Evolutionary conservation across 192 early-diverging fungal species (phyloP), one percentile per base, ranked within the genome.

Genomic region (Umbelopsis sp.): DNA sequence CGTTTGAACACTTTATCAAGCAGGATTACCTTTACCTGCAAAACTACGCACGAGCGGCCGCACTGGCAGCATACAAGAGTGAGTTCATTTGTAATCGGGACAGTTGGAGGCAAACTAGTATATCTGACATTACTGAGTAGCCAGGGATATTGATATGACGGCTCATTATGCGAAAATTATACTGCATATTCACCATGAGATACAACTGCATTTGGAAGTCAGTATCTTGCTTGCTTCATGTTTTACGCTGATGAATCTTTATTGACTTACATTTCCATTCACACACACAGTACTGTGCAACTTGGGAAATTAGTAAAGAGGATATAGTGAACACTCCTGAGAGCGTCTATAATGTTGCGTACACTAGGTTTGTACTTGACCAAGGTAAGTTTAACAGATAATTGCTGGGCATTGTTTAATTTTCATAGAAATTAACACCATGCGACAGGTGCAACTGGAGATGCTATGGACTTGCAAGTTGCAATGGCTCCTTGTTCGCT

Each of bases 401-500:
- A 11, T 5, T 6, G 38, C 12, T 32, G 11, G 21, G 11, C 44
- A 20, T 3, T 22, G 12, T 45, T 50, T 17, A 29, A 26, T 53
- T 36, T 32, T 1, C 38, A 11, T 41, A 11, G 10, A 65, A 17
- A 34, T 22, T 17, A 17, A 59, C 51, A 72, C 81, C 79, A 45
- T 72, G 74, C 50, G 45, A 26, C 43, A 80, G 78, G 81, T 21
- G 80, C 82, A 43, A 80, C 81, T n/a, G 93, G 94, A 12, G 91
- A 91, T 73, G 72, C 86, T 44, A 69, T 96, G 1, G 94, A 96
- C 68, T 81, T 96, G 53, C 85, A 87, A 38, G 84, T 88, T 16
- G 94, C 94, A n/a, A 86, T 96, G 71, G 91, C 91, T 3, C 91
- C 94, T 7, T 96, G 94, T 70, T 73, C 94, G 29, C 74, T 96